Base-by-base conservation (phyloP, 73 alveolate species). In the Stentor roeselii region DNA sequence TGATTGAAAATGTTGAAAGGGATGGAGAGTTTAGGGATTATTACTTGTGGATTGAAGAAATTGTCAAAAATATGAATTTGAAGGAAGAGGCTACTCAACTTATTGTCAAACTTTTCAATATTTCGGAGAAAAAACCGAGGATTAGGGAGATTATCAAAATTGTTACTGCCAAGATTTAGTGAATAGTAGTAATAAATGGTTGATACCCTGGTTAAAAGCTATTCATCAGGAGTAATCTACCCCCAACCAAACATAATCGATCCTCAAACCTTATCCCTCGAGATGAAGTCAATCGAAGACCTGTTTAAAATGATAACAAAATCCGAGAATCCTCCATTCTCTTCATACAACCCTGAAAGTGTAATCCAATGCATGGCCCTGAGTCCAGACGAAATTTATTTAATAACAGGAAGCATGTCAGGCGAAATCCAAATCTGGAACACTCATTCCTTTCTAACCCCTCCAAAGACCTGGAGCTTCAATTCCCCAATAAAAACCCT, bases 81-180 rank as follows among this genome's bases (percentile, higher is more conserved):
- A 14, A 21, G 34, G n/a, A n/a, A 11, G 80, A 67, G n/a, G 27
- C 34, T 1, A 30, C 41, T 32, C 21, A 67, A 34, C 21, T 67
- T n/a, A 21, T 67, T 21, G 80, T 32, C 2, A 67, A 32, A 2
- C 2, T 67, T 36, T 67, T 21, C 2, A 40, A 67, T 21, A 21
- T 30, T 21, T 30, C 42, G 1, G 80, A 67, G n/a, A 67, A 40
- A 67, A 67, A 67, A 11, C 37, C 80, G 14, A 67, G 34, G 37
- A 21, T 67, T 67, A 67, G 80, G 34, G 37, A 32, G 27, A n/a
- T 67, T 67, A 67, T 67, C 41, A 67, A 67, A 40, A 21, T 67
- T 27, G 21, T 21, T 67, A 67, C 80, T 21, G n/a, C n/a, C n/a
- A n/a, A n/a, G n/a, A n/a, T n/a, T n/a, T n/a, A n/a, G n/a, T n/a